Conservation (phyloP, 78 protist species). For the Cavenderia fasciculata region DNA sequence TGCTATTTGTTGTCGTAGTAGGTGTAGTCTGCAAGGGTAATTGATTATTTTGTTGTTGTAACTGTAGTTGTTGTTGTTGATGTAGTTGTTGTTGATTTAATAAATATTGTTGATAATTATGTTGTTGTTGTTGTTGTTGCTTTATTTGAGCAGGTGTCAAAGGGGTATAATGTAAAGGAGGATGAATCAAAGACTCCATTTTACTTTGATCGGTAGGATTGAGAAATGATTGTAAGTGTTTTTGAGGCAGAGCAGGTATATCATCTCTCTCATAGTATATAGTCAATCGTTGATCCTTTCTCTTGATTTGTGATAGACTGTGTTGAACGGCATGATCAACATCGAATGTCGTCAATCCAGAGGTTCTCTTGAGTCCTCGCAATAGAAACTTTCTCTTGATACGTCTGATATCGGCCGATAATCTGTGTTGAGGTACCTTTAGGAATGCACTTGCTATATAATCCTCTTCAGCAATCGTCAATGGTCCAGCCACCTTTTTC, state of each 20-base stretch:
- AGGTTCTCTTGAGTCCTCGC: constrained; percentile 15
- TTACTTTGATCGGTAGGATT: background rate
- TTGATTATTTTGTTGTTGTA: background rate
- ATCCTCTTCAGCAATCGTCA: constrained; percentile 63
- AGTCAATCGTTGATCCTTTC: constrained; percentile 36
- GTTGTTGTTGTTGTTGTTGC: background rate
- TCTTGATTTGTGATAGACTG: constrained; percentile 3
- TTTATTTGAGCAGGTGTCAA: background rate
- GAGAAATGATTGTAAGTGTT: constrained; percentile 2
- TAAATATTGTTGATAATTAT: background rate
- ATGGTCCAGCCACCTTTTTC: constrained; percentile 28
- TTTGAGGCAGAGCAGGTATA: constrained; percentile 29
- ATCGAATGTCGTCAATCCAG: constrained; percentile 5
- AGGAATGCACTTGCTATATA: constrained; percentile 70
- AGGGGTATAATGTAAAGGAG: background rate
- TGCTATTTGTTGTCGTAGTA: too few relatives aligned
- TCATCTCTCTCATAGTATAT: constrained; percentile 38
- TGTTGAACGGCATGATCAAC: constrained; percentile 24
- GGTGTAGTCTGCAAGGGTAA: too few relatives aligned
- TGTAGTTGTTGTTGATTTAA: background rate
- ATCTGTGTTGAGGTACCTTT: constrained; percentile 27
- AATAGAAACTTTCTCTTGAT: constrained; percentile 55
- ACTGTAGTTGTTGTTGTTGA: constrained; percentile 14
- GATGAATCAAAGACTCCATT: background rate
- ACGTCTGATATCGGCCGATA: constrained; percentile 33